Base-by-base conservation (phyloP, 805 yeast species). In the Saturnispora gosingensis region DNA sequence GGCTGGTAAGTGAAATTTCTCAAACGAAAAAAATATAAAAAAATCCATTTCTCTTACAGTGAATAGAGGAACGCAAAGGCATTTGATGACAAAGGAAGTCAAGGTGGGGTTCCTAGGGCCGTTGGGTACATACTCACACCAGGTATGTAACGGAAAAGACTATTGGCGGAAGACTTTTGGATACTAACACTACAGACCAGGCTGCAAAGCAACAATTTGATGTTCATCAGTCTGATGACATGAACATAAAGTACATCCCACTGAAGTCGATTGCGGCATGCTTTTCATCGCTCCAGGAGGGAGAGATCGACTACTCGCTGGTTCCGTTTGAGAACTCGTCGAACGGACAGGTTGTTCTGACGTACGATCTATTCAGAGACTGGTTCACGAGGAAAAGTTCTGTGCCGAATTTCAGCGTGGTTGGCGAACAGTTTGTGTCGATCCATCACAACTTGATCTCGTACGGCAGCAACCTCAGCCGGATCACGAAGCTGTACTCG, bases 241-340 rank as follows among this genome's bases (percentile, higher is more conserved):
- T 63, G 2, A 53, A 56, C 0, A 54, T 65, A 15, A 47, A 58
- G 43, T 63, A 64, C 55, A 36, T 59, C 39, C 63, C 77, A 1
- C 80, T 78, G 50, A 53, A 65, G 3, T 67, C 74, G 7, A 79
- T 79, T 25, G 69, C 68, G 15, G 80, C 78, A 24, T 91, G 97
- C 62, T 85, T 91, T 63, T 70, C 73, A 46, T 64, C 71, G 1
- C 67, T 84, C 34, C 58, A 66, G 3, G 68, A 72, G 10, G 68
- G 68, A 18, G 58, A 60, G 3, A 81, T 81, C n/a, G 82, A 81
- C 49, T 82, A 72, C 61, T 82, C 91, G 0, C 84, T 89, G 10
- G 85, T 93, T 2, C 99, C 99, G 1, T 78, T 88, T 58, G 97
- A 91, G 61, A 91, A 91, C 69, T 89, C 97, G 3, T 85, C 97